A percentile compares a stretch with the other conserved stretches of the same genome.
Evolutionary conservation across 2,329 filamentous ascomycete species (phyloP).

Genomic region (Cytospora mali): DNA sequence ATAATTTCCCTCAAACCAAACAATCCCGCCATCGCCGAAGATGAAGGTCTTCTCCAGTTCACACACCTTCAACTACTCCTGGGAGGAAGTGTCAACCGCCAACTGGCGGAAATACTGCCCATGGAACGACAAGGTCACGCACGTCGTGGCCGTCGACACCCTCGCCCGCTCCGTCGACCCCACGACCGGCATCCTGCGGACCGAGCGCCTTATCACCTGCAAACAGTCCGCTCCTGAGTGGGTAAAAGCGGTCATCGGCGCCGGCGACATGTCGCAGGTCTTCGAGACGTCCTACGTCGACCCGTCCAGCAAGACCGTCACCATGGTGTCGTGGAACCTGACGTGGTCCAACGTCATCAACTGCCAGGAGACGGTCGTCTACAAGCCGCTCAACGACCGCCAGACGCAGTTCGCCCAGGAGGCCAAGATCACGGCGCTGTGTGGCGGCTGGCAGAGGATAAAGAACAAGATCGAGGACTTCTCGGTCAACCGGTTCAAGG

Average conservation of each 20-base stretch:
- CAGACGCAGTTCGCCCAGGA: slow-evolving; percentile 85
- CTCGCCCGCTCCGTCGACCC: slow-evolving; percentile 68
- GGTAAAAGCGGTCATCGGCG: slow-evolving; percentile 77
- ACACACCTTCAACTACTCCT: slow-evolving; percentile 95
- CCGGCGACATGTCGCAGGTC: slow-evolving; percentile 79
- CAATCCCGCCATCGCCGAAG: neutral
- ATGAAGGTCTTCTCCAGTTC: slow-evolving; percentile 78
- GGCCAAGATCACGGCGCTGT: slow-evolving; percentile 89
- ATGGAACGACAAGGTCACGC: slow-evolving; percentile 98
- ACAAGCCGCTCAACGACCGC: slow-evolving; percentile 62
- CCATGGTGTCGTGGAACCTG: slow-evolving; percentile 94
- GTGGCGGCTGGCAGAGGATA: slow-evolving; percentile 95
- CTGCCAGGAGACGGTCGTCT: slow-evolving; percentile 91
- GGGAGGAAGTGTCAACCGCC: slow-evolving; percentile 95
- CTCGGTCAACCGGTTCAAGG: slow-evolving; percentile 82
- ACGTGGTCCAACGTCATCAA: slow-evolving; percentile 89
- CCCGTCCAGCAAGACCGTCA: slow-evolving; percentile 79
- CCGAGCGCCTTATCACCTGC: slow-evolving; percentile 65
- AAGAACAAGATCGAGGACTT: slow-evolving; percentile 95
- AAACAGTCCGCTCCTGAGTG: slow-evolving; percentile 71
- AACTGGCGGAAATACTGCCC: slow-evolving; percentile 99
- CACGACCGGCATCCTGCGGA: slow-evolving; percentile 61
- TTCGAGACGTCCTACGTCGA: slow-evolving; percentile 97
- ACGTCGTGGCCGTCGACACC: slow-evolving; percentile 95
- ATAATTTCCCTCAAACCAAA: neutral